Base-by-base conservation (phyloP, 495 filamentous ascomycete genomes). In the Sordaria brevicollis region DNA sequence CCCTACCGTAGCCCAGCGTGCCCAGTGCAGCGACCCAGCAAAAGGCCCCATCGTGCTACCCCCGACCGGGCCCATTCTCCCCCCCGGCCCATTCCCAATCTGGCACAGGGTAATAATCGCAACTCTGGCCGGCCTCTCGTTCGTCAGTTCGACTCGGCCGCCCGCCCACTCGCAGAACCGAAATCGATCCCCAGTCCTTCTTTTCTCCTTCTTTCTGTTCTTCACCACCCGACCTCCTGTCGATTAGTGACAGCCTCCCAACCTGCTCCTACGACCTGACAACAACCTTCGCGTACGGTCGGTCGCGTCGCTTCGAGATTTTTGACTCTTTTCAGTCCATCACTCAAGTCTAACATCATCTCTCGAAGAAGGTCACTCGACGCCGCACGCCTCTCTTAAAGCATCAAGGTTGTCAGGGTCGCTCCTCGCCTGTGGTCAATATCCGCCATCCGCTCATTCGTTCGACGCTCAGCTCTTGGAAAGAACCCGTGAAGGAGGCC, bases 61-160 rank as follows among this genome's bases (percentile, higher is more conserved):
- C 68, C 65, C 65, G 68, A 67, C 35, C 41, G 43, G 68, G 41
- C 68, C 36, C 62, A 35, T 65, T 67, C 41, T 33, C 11, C 33
- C 54, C 57, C 71, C 34, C 54, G 68, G 35, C 36, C 72, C 37
- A 67, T 62, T 73, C 70, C 70, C 65, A 72, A 74, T 70, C 70
- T 71, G 72, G 75, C 65, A 65, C 68, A 69, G 67, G 71, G 70
- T 71, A 76, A 74, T 72, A 76, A 72, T 73, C 76, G 71, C 74
- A 76, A 77, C 75, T 71, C 75, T 72, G 71, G 70, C 74, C 69
- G 68, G 70, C 37, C 69, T 76, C 71, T 73, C 68, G 71, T 65
- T 57, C 49, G 33, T 67, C 71, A 67, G 69, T 25, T 66, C 71
- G 68, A 68, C 62, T 71, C 71, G 65, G 65, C 38, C 72, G 36